Percentiles rank a stretch among this genome's conserved stretches.
Evolutionary conservation across 257 asterid species (phyloP).

Genomic region (Paulownia fortunei): DNA sequence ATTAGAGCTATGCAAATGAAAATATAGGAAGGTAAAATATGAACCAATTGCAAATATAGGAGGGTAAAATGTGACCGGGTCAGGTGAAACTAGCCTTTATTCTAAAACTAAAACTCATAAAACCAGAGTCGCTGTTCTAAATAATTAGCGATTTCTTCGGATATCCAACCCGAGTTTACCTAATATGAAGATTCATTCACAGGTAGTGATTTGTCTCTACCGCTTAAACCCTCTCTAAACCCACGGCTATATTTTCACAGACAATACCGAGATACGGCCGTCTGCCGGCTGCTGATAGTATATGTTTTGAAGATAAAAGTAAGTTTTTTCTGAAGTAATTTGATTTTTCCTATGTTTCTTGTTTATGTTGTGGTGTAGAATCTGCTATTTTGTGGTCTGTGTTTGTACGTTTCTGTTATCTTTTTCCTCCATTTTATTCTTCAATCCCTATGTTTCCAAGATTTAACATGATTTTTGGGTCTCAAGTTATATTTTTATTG

Average conservation of each 20-base stretch:
- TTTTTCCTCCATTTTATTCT: background rate
- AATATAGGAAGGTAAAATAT: too few relatives aligned
- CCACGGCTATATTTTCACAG: background rate
- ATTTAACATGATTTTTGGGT: background rate
- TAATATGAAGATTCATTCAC: background rate
- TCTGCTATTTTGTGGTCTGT: background rate
- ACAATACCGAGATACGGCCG: background rate
- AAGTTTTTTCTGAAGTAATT: background rate
- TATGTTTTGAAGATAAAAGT: background rate
- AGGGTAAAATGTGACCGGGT: too few relatives aligned
- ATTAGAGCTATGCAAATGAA: too few relatives aligned
- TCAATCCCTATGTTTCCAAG: background rate
- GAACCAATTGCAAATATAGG: too few relatives aligned
- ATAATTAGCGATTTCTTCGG: background rate
- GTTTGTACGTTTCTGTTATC: background rate
- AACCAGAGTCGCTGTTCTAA: background rate
- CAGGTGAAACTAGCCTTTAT: too few relatives aligned
- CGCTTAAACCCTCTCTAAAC: slow-evolving; percentile 8
- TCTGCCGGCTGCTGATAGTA: background rate
- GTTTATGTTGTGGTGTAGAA: too few relatives aligned
- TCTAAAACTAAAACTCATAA: too few relatives aligned
- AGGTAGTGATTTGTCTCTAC: background rate
- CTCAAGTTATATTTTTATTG: background rate
- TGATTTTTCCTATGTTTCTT: background rate
- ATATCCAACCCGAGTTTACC: background rate